These are phyloP conservation scores for Arthonia radiata DNA, from an alignment of 495 filamentous ascomycete genomes.

Conservation along the genomic window DNA sequence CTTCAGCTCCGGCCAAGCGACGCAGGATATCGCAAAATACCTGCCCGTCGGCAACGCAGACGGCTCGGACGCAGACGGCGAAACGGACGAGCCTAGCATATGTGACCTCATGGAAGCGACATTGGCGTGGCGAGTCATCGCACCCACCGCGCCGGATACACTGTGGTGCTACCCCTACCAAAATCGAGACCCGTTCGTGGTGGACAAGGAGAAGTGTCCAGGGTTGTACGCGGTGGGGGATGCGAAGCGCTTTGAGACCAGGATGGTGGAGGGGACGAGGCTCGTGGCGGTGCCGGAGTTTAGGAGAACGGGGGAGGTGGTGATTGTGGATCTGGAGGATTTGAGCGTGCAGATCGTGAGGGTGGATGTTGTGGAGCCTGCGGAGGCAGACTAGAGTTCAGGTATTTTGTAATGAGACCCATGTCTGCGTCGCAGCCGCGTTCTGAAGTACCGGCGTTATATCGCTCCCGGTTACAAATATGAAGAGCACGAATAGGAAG, in stretches of 20 bases:
- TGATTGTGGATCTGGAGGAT: constrained; percentile 68
- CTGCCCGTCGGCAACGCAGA: constrained; percentile 47
- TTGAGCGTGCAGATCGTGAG: constrained; percentile 47
- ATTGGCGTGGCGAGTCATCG: constrained; percentile 69
- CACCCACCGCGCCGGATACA: constrained; percentile 93
- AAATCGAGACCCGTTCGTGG: constrained; percentile 66
- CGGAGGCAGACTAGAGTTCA: too few relatives aligned
- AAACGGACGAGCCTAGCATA: too few relatives aligned
- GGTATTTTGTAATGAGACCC: too few relatives aligned
- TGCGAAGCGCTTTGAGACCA: constrained; percentile 60
- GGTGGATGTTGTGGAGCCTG: constrained; percentile 28
- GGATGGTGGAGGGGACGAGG: constrained; percentile 38
- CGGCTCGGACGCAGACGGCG: too few relatives aligned
- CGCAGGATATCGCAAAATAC: constrained; percentile 86
- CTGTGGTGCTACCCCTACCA: constrained; percentile 94
- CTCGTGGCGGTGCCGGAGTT: constrained; percentile 65
- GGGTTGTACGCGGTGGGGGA: constrained; percentile 81
- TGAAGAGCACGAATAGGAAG: too few relatives aligned
- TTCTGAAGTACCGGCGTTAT: too few relatives aligned
- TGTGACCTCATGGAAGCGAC: constrained; percentile 82
- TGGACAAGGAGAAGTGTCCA: constrained; percentile 39
- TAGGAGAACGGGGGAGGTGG: constrained; percentile 50
- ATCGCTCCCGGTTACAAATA: too few relatives aligned
- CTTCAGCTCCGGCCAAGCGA: constrained; percentile 69
- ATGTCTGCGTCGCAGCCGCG: too few relatives aligned